phyloP scores from a whole-genome alignment of 768 basidiomycete species.

The Leucocoprinus birnbaumii region DNA sequence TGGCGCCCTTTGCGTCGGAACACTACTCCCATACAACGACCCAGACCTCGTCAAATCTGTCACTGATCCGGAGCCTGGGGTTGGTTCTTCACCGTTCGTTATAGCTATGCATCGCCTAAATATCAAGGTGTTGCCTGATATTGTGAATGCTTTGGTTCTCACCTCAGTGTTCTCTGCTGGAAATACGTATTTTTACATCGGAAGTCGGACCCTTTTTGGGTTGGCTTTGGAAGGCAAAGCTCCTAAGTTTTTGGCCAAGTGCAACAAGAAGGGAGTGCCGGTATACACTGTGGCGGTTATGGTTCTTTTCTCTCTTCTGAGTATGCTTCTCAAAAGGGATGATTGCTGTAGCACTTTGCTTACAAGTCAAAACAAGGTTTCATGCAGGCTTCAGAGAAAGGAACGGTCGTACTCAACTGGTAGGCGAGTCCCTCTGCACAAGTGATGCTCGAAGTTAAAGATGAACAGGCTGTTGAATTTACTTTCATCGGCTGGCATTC shows the following conservation, averaged over 20 bases:
- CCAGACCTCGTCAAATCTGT: constrained; percentile 46
- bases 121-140: constrained; percentile 62
- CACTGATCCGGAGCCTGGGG: constrained; percentile 53
- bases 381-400: constrained; percentile 45
- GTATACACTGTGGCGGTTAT: constrained; percentile 47
- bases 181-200: constrained; percentile 64
- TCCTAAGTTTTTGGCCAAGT: constrained; percentile 47
- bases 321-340: constrained; percentile 10
- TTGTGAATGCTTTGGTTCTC: constrained; percentile 72
- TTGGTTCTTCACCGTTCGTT: constrained; percentile 77
- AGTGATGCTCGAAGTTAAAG: neutral
- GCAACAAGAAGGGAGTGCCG: constrained; percentile 56
- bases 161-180: constrained; percentile 73
- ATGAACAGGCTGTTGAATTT: constrained; percentile 44
- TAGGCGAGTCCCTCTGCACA: constrained; percentile 14
- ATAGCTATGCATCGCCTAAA: constrained; percentile 72
- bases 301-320: constrained; percentile 32
- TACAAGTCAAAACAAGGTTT: constrained; percentile 28
- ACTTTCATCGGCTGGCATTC: constrained; percentile 42
- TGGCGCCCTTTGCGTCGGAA: constrained; percentile 68
- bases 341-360: neutral
- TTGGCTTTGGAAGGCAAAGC: constrained; percentile 63
- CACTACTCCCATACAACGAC: constrained; percentile 76
- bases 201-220: constrained; percentile 49
- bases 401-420: constrained; percentile 49